Evolutionary conservation across 805 yeast genomes (phyloP).

Genomic region (Candida saitoana): DNA sequence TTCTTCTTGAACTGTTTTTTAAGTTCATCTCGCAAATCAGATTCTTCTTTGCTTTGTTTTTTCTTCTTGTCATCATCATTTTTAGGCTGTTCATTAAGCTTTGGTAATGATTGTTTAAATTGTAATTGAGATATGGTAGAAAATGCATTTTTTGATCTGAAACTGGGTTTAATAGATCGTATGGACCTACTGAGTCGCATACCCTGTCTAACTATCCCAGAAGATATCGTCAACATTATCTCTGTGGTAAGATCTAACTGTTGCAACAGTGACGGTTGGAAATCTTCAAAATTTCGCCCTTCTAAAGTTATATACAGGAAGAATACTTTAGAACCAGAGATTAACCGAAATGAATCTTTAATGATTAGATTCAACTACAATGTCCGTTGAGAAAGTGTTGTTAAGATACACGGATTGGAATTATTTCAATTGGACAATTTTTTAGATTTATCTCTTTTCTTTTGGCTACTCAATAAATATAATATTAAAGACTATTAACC

Average conservation of each 20-base stretch:
- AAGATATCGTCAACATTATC: conserved; percentile 3
- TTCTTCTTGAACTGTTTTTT: conserved; percentile 26
- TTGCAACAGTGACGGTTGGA: not conserved
- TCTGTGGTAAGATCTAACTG: not conserved
- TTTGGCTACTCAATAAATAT: no score
- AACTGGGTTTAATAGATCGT: not conserved
- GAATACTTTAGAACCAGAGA: no score
- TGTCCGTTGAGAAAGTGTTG: no score
- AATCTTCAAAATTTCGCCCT: not conserved
- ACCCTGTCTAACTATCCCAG: conserved; percentile 2
- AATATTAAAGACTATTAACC: no score
- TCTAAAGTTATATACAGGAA: not conserved
- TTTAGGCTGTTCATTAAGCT: conserved; percentile 4
- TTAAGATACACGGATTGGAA: no score
- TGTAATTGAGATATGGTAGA: not conserved
- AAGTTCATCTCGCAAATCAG: conserved; percentile 31
- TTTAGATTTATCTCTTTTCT: no score
- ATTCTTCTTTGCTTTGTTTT: conserved; percentile 23
- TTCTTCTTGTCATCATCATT: conserved; percentile 10
- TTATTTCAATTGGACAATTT: no score
- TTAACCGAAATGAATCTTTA: no score
- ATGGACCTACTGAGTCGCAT: not conserved
- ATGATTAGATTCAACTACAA: no score
- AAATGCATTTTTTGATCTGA: not conserved
- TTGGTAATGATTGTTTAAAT: not conserved